A percentile compares a stretch with the other conserved stretches of the same genome.
phyloP scores from a whole-genome alignment of 148 eudicot species.

The Vaccinium vitisidaea region DNA sequence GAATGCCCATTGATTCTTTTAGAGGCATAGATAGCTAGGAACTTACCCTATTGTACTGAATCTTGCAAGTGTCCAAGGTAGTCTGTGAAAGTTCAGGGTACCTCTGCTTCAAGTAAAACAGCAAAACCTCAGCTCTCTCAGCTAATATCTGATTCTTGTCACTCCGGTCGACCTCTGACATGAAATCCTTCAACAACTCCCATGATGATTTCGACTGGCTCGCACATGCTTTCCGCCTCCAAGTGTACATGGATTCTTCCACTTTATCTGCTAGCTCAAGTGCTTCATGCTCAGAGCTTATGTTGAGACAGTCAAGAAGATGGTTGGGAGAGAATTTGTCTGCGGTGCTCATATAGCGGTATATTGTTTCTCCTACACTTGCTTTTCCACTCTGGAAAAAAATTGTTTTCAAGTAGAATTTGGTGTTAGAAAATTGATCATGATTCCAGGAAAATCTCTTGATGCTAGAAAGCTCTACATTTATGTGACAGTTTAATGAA shows the following conservation, averaged over 20 bases:
- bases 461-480: neutral
- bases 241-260: conserved; percentile 79
- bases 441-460: neutral
- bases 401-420: neutral
- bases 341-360: conserved; percentile 60
- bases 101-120: conserved; percentile 77
- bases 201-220: conserved; percentile 73
- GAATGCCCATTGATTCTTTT: neutral
- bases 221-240: conserved; percentile 76
- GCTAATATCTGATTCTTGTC: conserved; percentile 79
- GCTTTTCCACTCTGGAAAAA: conserved; percentile 76
- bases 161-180: conserved; percentile 54
- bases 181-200: conserved; percentile 64
- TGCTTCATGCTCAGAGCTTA: conserved; percentile 87
- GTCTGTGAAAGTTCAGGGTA: conserved; percentile 95
- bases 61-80: conserved; percentile 86
- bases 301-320: conserved; percentile 60
- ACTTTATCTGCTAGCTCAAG: conserved; percentile 89
- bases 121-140: conserved; percentile 66
- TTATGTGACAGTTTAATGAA: neutral
- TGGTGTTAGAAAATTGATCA: neutral
- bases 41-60: conserved; percentile 76
- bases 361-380: conserved; percentile 75
- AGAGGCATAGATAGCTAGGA: neutral
- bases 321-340: conserved; percentile 74